Percentiles rank a stretch among this genome's conserved stretches.
Evolutionary conservation across 805 yeast genomes (phyloP).

Genomic region (Nakazawaea holstii): DNA sequence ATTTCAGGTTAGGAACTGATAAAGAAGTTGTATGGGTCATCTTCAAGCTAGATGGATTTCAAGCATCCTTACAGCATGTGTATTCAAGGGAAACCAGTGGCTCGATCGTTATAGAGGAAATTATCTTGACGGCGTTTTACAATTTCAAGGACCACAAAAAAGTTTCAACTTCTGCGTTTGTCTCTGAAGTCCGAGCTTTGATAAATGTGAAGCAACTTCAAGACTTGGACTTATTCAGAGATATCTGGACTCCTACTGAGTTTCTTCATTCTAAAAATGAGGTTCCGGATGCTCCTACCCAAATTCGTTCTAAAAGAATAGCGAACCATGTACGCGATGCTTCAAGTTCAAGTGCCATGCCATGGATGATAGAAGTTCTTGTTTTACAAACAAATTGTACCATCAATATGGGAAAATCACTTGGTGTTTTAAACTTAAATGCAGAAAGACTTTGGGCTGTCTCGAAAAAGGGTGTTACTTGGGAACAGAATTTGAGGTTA

Average conservation of each 20-base stretch:
- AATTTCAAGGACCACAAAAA: constrained; percentile 35
- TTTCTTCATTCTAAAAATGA: constrained; percentile 16
- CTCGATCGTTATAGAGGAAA: constrained; percentile 42
- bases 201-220: constrained; percentile 81
- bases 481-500: constrained; percentile 66
- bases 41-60: constrained; percentile 46
- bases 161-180: constrained; percentile 42
- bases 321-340: constrained; percentile 50
- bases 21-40: constrained; percentile 36
- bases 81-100: constrained; percentile 90
- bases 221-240: constrained; percentile 75
- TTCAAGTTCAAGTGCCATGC: constrained; percentile 58
- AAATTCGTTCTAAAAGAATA: constrained; percentile 24
- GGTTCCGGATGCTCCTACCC: constrained; percentile 11
- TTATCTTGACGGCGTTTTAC: constrained; percentile 44
- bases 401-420: constrained; percentile 78
- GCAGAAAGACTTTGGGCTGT: constrained; percentile 64
- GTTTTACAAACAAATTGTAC: constrained; percentile 46
- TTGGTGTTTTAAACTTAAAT: constrained; percentile 58
- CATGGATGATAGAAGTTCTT: constrained; percentile 64
- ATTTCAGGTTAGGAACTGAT: constrained; percentile 47
- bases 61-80: constrained; percentile 79
- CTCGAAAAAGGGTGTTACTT: constrained; percentile 57
- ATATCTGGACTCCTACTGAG: constrained; percentile 68
- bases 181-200: constrained; percentile 54